Conservation (phyloP, 371 early-diverging fungal genomes). For the Sporodiniella umbellata region DNA sequence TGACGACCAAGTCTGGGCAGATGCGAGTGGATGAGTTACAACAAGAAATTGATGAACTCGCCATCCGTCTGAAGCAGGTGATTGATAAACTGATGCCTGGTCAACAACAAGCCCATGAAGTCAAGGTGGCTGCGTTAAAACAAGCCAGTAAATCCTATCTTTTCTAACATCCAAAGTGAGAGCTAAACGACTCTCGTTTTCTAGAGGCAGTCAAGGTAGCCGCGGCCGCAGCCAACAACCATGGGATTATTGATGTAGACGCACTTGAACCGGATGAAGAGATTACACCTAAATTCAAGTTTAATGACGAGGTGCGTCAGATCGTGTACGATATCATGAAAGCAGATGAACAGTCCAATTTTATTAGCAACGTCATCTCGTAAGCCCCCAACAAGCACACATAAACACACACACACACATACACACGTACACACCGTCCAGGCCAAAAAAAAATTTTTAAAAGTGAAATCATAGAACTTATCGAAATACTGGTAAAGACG, state of each 20-base stretch:
- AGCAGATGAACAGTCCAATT: conserved; percentile 24
- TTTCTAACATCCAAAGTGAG: not conserved
- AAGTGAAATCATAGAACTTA: not conserved
- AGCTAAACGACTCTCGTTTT: no score
- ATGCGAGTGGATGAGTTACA: conserved; percentile 34
- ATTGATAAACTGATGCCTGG: conserved; percentile 41
- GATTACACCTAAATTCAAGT: conserved; percentile 23
- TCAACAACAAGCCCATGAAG: conserved; percentile 14
- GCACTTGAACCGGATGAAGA: not conserved
- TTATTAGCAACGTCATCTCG: conserved; percentile 4
- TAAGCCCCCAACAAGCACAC: no score
- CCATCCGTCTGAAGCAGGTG: conserved; percentile 20
- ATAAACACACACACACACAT: no score
- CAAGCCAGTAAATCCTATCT: not conserved
- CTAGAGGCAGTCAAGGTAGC: not conserved
- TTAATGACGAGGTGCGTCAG: conserved; percentile 30
- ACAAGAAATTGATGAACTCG: conserved; percentile 32
- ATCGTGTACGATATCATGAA: conserved; percentile 37
- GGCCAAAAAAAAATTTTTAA: no score
- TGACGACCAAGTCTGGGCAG: conserved; percentile 40
- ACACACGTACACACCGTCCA: no score
- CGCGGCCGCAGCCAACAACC: not conserved
- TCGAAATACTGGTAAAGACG: not conserved
- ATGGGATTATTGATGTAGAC: not conserved
- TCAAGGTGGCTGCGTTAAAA: not conserved